Base-by-base conservation (phyloP, 768 basidiomycete species). In the Cyathus striatus region DNA sequence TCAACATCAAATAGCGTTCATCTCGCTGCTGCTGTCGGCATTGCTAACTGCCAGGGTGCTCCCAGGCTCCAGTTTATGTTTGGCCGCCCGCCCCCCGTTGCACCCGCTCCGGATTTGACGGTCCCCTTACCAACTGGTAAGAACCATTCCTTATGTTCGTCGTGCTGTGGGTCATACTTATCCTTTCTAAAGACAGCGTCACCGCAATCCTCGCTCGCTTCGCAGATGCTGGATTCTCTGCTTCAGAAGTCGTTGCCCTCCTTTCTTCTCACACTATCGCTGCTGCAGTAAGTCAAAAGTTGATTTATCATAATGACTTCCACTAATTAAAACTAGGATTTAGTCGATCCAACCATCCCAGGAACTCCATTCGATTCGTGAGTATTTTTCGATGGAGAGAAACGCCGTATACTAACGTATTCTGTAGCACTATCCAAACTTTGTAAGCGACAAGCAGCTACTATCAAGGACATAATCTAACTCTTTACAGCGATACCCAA, bases 341-440 rank as follows among this genome's bases (percentile, higher is more conserved):
- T 21, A 32, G 23, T 20, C 23, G 0, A 21, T 33, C 13, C 49
- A 16, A 52, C 30, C 18, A 48, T 51, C 32, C 48, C 58, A n/a
- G 58, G 59, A 33, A 58, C 61, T 13, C 62, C 67, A 1, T 68
- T 70, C 49, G 67, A 70, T 44, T 62, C 63, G 38, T 9, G 13
- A 37, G 21, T 12, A 37, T 2, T 20, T 4, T n/a, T 22, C 14
- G 3, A 38, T 38, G n/a, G 9, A 30, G 9, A 30, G n/a, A 9
- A n/a, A 30, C 9, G n/a, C 9, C 27, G 9, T 30, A 30, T 30
- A 9, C n/a, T 30, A 9, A 9, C n/a, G n/a, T 30, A 9, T 30
- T 9, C n/a, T 30, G 9, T 30, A 30, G 27, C 9, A 67, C 65
- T 6, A 60, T 61, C 3, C 46, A 40, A n/a, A 51, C 52, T n/a